Percentiles rank a stretch among this genome's conserved stretches.
Evolutionary conservation across 2,329 filamentous ascomycete species (phyloP).

Genomic region (Beauveria caledonica): DNA sequence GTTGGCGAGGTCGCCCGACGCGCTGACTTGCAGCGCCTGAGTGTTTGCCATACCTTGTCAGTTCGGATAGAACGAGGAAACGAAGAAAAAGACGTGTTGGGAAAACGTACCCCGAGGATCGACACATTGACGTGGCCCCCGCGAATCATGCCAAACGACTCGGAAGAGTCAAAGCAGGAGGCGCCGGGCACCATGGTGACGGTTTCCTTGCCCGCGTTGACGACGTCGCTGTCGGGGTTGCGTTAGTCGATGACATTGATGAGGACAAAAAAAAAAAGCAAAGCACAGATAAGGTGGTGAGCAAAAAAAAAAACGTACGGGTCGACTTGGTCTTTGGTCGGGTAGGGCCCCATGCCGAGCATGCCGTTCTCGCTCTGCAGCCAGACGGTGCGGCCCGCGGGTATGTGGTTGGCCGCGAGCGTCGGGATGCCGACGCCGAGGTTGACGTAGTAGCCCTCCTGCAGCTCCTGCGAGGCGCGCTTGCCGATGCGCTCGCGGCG

Average conservation of each 20-base stretch:
- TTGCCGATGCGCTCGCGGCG: slow-evolving; percentile 65
- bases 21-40: slow-evolving; percentile 68
- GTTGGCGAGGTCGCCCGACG: slow-evolving; percentile 72
- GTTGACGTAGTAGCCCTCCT: slow-evolving; percentile 73
- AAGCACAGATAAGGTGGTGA: too few species aligned
- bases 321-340: slow-evolving; percentile 62
- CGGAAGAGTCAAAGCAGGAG: slow-evolving; percentile 68
- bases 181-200: slow-evolving; percentile 72
- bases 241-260: background rate
- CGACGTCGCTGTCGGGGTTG: slow-evolving; percentile 47
- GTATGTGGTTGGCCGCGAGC: slow-evolving; percentile 69
- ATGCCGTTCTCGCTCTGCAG: slow-evolving; percentile 84
- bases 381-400: slow-evolving; percentile 63
- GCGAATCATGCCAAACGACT: slow-evolving; percentile 83
- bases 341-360: slow-evolving; percentile 75
- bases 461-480: slow-evolving; percentile 71
- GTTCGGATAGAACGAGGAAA: background rate
- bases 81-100: background rate
- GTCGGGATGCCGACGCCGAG: slow-evolving; percentile 80
- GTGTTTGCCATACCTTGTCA: too few species aligned
- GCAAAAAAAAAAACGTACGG: slow-evolving; percentile 29
- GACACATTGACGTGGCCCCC: slow-evolving; percentile 78
- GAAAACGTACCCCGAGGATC: slow-evolving; percentile 55
- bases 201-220: slow-evolving; percentile 85
- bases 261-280: background rate